These are phyloP conservation scores for Cochlearia excelsa DNA, from an alignment of 345 rosid species.

Conservation along the genomic window DNA sequence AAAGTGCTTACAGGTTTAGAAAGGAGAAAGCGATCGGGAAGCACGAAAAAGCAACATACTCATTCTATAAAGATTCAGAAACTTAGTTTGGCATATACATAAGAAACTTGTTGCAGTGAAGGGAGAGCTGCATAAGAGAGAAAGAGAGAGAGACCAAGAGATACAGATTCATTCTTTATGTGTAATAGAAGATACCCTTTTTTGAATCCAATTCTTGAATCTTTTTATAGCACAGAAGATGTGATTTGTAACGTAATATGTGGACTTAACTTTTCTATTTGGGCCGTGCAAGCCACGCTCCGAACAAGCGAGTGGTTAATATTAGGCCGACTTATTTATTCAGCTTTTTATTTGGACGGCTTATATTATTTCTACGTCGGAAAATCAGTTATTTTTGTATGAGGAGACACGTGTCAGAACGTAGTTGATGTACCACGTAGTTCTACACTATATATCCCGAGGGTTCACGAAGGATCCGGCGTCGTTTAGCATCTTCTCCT, in stretches of 20 bases:
- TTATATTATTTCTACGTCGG: neutral
- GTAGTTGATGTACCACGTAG: neutral
- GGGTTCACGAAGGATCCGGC: slow-evolving; percentile 36
- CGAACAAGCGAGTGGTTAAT: neutral
- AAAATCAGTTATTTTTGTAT: neutral
- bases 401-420: slow-evolving; percentile 29
- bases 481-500: slow-evolving; percentile 31
- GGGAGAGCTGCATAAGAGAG: slow-evolving; percentile 30
- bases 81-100: slow-evolving; percentile 32
- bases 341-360: slow-evolving; percentile 15
- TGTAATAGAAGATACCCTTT: slow-evolving; percentile 36
- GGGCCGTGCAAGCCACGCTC: slow-evolving; percentile 17
- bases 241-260: too few relatives aligned
- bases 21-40: slow-evolving; percentile 35
- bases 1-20: slow-evolving; percentile 35
- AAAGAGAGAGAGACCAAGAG: slow-evolving; percentile 5
- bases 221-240: slow-evolving; percentile 17
- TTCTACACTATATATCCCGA: slow-evolving; percentile 26
- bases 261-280: slow-evolving; percentile 9
- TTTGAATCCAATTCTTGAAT: slow-evolving; percentile 29
- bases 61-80: slow-evolving; percentile 27
- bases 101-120: slow-evolving; percentile 28
- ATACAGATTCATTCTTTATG: slow-evolving; percentile 36
- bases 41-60: slow-evolving; percentile 20
- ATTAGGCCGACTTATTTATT: neutral